phyloP scores from a whole-genome alignment of 352 stramenopile genomes.

The Phytophthora hybrid region DNA sequence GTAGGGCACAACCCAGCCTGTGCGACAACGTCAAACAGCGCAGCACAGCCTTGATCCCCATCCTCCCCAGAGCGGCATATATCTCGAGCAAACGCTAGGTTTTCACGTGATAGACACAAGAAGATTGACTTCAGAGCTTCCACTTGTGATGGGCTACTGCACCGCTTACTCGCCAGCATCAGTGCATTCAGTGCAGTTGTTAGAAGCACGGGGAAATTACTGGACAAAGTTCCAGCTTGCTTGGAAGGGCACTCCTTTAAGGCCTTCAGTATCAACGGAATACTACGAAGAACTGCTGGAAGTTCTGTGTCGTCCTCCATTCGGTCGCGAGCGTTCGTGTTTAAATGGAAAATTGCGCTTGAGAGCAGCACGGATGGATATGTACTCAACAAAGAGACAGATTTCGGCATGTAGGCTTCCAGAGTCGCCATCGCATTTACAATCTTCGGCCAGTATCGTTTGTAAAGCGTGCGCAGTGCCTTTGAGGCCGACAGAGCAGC shows the following conservation, averaged over 20 bases:
- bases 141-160: slow-evolving; percentile 39
- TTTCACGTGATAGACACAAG: slow-evolving; percentile 50
- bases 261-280: slow-evolving; percentile 47
- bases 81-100: slow-evolving; percentile 37
- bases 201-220: slow-evolving; percentile 36
- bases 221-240: slow-evolving; percentile 17
- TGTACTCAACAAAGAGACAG: slow-evolving; percentile 15
- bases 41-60: slow-evolving; percentile 10
- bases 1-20: slow-evolving; percentile 54
- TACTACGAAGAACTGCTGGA: slow-evolving; percentile 43
- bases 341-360: slow-evolving; percentile 57
- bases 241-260: slow-evolving; percentile 19
- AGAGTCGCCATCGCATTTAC: slow-evolving; percentile 50
- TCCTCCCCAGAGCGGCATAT: slow-evolving; percentile 22
- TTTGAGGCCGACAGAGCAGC: slow-evolving; percentile 24
- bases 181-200: slow-evolving; percentile 45
- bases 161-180: slow-evolving; percentile 49
- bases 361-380: slow-evolving; percentile 40
- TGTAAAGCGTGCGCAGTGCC: slow-evolving; percentile 47
- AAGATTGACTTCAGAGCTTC: slow-evolving; percentile 56
- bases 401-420: slow-evolving; percentile 44
- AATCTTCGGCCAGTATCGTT: slow-evolving; percentile 69
- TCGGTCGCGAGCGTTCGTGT: slow-evolving; percentile 50
- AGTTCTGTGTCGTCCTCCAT: slow-evolving; percentile 50
- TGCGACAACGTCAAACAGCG: slow-evolving; percentile 39